phyloP scores from a whole-genome alignment of 345 rosid genomes.

The Tarenaya hassleriana region DNA sequence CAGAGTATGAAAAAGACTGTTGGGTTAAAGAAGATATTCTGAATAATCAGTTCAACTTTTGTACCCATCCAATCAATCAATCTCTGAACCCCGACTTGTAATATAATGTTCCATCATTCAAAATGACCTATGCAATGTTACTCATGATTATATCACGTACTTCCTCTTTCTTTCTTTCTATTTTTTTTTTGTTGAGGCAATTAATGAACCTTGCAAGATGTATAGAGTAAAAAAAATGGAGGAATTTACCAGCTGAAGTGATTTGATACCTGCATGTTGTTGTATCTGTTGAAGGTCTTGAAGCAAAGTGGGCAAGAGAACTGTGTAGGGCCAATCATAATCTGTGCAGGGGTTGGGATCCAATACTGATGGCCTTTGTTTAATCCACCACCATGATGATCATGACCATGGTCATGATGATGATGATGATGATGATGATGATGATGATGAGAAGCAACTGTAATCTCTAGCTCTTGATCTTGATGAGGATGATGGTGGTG shows the following conservation, averaged over 20 bases:
- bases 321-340: slow-evolving; percentile 94
- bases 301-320: slow-evolving; percentile 97
- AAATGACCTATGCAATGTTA: background rate
- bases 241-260: too few relatives aligned
- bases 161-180: slow-evolving; percentile 13
- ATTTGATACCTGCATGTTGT: slow-evolving; percentile 87
- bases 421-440: slow-evolving; percentile 27
- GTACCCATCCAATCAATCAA: background rate
- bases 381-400: slow-evolving; percentile 29
- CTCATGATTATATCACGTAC: background rate
- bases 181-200: too few relatives aligned
- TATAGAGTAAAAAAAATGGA: too few relatives aligned
- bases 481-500: slow-evolving; percentile 31
- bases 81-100: background rate
- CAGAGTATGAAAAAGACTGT: too few relatives aligned
- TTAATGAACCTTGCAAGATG: too few relatives aligned
- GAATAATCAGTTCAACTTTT: background rate
- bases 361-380: slow-evolving; percentile 77
- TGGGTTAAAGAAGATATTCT: background rate
- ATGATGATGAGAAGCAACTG: slow-evolving; percentile 30
- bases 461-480: background rate
- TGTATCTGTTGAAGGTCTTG: slow-evolving; percentile 99
- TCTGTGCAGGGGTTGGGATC: slow-evolving; percentile 99
- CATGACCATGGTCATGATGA: slow-evolving; percentile 38
- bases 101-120: background rate